phyloP scores from a whole-genome alignment of 345 rosid genomes.

The Eutrema japonicum region DNA sequence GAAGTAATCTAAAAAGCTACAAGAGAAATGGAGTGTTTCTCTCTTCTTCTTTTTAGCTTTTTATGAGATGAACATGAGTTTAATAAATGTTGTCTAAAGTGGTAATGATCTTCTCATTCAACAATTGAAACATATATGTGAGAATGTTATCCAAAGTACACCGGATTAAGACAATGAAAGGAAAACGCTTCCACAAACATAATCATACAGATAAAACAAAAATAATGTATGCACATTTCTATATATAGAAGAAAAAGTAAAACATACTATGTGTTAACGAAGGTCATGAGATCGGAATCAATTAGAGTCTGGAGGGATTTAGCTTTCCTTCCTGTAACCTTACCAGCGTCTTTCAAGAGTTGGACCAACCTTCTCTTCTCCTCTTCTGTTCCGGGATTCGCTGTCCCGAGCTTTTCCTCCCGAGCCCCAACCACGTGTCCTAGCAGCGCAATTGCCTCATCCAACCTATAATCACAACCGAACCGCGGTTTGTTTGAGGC shows the following conservation, averaged over 20 bases:
- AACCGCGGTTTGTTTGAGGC: slow-evolving; percentile 6
- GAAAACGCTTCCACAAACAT: slow-evolving; percentile 32
- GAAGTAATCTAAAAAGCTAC: background rate
- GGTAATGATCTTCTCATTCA: slow-evolving; percentile 35
- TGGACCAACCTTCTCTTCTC: slow-evolving; percentile 85
- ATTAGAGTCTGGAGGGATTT: slow-evolving; percentile 84
- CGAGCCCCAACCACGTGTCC: slow-evolving; percentile 75
- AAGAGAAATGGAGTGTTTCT: background rate
- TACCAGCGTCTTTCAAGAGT: slow-evolving; percentile 81
- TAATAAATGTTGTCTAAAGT: background rate
- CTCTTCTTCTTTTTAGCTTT: background rate
- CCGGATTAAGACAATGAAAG: slow-evolving; percentile 26
- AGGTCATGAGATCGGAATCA: slow-evolving; percentile 52
- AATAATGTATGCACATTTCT: slow-evolving; percentile 39
- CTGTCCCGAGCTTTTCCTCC: slow-evolving; percentile 93
- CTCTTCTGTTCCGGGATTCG: slow-evolving; percentile 84
- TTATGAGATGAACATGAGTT: background rate
- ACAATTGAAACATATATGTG: slow-evolving; percentile 31
- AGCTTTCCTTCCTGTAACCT: slow-evolving; percentile 67
- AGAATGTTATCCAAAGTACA: slow-evolving; percentile 29
- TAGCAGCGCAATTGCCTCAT: slow-evolving; percentile 73
- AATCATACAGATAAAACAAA: slow-evolving; percentile 9
- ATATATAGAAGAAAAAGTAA: slow-evolving; percentile 14
- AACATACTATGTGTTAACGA: slow-evolving; percentile 19
- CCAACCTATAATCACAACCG: slow-evolving; percentile 60